Evolutionary conservation across 495 filamentous ascomycete genomes (phyloP), one percentile per base, ranked within the genome.

Genomic region (Emericellopsis terricola): DNA sequence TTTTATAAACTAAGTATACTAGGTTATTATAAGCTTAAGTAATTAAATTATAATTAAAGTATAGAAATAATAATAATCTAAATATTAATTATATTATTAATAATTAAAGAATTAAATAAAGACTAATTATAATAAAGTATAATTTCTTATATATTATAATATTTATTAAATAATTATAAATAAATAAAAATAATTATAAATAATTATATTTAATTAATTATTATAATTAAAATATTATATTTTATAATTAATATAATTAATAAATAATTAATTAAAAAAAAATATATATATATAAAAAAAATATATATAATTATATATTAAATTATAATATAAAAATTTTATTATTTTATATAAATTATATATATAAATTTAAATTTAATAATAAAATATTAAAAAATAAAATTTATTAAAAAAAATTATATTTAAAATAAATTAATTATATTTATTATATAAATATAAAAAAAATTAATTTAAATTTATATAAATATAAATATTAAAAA

Each of bases 401-500:
- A 6, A 6, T 26, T 26, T 6, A 38, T 13, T 4, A 38, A 17
- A 18, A 30, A 11, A 31, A 19, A 28, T 5, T 17, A 4, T 15
- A 26, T 36, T 36, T 11, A 14, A 36, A 5, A 26, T 16, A 3
- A 13, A 26, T 26, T 26, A 26, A 11, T 6, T 26, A 6, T 6
- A 26, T 11, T 6, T 26, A 26, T 19, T 10, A 15, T 36, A 9
- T 18, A n/a, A n/a, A n/a, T n/a, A n/a, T n/a, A n/a, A n/a, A n/a
- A n/a, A n/a, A n/a, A n/a, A n/a, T n/a, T n/a, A n/a, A n/a, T n/a
- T n/a, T 16, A 15, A 36, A 7, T 28, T 36, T 2, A 7, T 28
- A 36, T 28, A 36, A 14, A 36, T 18, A 14, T 26, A 36, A 36
- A 3, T 26, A 36, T 26, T 26, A 10, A 36, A 28, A 1, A 31